Conservation (phyloP, 257 asterid genomes). For the Coffea canephora region DNA sequence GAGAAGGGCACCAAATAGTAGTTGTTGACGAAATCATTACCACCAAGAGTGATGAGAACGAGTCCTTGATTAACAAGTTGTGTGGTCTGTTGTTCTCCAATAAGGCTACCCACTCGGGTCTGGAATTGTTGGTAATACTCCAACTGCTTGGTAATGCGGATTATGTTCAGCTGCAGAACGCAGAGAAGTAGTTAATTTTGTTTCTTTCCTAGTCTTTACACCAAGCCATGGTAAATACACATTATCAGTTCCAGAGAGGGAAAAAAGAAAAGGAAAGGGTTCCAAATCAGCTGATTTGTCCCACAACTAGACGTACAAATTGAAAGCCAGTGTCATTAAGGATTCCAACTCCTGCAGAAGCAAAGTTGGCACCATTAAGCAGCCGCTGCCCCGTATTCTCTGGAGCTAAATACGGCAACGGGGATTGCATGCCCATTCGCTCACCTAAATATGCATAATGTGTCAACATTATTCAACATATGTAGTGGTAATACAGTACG, state of each 20-base stretch:
- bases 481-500: neutral
- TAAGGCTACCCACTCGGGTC: constrained; percentile 39
- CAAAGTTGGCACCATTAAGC: constrained; percentile 87
- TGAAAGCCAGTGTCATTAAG: constrained; percentile 92
- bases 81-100: constrained; percentile 51
- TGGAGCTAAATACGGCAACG: constrained; percentile 75
- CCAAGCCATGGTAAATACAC: too few species aligned
- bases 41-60: constrained; percentile 84
- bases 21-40: constrained; percentile 89
- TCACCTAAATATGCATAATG: constrained; percentile 41
- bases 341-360: constrained; percentile 92
- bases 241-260: neutral
- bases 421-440: constrained; percentile 54
- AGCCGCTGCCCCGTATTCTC: constrained; percentile 43
- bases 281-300: neutral
- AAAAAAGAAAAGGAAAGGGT: neutral
- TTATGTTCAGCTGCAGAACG: constrained; percentile 59
- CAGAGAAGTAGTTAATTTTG: neutral
- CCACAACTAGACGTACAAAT: constrained; percentile 46
- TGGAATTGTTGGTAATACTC: constrained; percentile 73
- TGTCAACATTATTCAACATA: neutral
- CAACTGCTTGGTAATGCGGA: constrained; percentile 54
- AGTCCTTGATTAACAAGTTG: constrained; percentile 61
- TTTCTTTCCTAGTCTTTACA: too few species aligned
- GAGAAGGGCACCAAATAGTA: constrained; percentile 81